phyloP scores from a whole-genome alignment of 257 asterid genomes.

The Solanum clarkiae region DNA sequence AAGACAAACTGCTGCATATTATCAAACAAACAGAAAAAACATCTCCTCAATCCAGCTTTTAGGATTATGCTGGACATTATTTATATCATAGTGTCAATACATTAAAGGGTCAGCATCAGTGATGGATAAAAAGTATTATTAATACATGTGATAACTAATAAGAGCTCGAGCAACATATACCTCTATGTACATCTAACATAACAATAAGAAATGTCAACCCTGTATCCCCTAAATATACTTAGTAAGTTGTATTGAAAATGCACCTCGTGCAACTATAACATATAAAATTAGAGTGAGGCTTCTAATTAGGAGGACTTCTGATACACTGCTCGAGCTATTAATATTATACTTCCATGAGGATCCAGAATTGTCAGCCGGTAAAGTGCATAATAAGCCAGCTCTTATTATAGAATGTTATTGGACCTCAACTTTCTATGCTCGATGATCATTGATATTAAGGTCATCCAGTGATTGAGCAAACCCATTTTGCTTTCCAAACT shows the following conservation, averaged over 20 bases:
- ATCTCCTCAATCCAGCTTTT: background rate
- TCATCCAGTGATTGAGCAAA: conserved; percentile 14
- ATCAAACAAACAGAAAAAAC: background rate
- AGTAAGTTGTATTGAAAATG: background rate
- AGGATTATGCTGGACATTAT: background rate
- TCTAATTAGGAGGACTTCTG: background rate
- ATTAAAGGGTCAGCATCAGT: background rate
- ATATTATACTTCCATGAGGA: background rate
- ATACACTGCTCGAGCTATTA: background rate
- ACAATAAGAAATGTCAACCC: background rate
- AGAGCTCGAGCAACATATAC: background rate
- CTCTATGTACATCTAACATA: background rate
- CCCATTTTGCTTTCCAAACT: conserved; percentile 22
- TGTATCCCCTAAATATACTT: background rate
- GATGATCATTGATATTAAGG: conserved; percentile 25
- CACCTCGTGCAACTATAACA: background rate
- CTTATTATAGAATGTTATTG: conserved; percentile 1
- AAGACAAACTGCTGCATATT: background rate
- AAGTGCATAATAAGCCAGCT: background rate
- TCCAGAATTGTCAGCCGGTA: background rate
- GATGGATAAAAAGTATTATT: background rate
- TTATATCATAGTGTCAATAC: background rate
- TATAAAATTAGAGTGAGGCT: background rate
- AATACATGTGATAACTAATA: background rate
- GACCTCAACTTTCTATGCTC: conserved; percentile 7